Evolutionary conservation across 352 stramenopile genomes (phyloP), one percentile per base, ranked within the genome.

Genomic region (Thraustotheca clavata): DNA sequence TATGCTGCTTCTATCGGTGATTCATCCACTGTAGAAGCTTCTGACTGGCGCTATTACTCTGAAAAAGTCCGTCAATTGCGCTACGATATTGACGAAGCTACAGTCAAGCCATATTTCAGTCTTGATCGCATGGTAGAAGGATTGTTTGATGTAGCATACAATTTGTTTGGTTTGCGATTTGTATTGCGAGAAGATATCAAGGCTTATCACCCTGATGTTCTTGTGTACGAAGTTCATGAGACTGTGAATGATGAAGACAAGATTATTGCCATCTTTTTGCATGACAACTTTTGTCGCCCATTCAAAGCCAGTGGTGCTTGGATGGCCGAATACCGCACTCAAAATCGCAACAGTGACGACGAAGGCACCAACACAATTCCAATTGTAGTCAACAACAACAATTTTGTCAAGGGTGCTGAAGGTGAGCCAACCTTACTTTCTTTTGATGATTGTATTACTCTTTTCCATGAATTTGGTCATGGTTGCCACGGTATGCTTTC

Each of bases 381-480:
- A 11, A 79, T 88, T 59, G 73, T 88, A 26, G 73, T 66, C 18
- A 88, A 88, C 63, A 88, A 88, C 65, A 87, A 87, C 69, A 88
- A 88, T 49, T 85, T 88, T 69, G 75, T 76, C 35, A 80, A 82
- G 57, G 59, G 46, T 36, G 9, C 36, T 24, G 71, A 67, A 22
- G 38, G 38, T 43, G 43, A 52, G n/a, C 43, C 70, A 9, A 84
- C 75, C 0, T 59, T 88, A 9, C 40, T 89, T 2, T 76, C 67
- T 18, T 87, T 83, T 69, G 76, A 86, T 69, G 95, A 99, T 73
- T 88, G 98, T 9, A 93, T 98, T 79, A 99, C 96, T 7, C 81
- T 99, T 5, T 98, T 98, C 70, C 96, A 99, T 68, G 96, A 99
- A 75, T 98, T 98, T 68, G 96, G 96, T 3, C 96, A 99, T 72